Conservation (phyloP, 805 yeast species). For the Pichia gijzeniarum region DNA sequence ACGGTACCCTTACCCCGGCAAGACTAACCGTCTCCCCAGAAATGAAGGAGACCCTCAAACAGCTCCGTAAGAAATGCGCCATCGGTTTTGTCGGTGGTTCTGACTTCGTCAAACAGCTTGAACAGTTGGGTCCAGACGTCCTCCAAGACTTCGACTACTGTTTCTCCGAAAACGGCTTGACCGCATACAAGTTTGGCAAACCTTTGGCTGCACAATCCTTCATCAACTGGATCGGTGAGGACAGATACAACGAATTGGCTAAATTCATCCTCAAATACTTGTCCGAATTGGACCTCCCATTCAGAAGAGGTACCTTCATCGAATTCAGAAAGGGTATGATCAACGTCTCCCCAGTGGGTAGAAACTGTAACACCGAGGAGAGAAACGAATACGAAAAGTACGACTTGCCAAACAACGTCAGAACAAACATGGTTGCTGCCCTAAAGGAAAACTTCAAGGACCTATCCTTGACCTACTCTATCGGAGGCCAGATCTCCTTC, state of each 20-base stretch:
- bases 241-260: constrained; percentile 82
- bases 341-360: constrained; percentile 96
- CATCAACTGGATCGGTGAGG: constrained; percentile 93
- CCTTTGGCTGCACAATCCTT: constrained; percentile 89
- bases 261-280: constrained; percentile 82
- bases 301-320: constrained; percentile 97
- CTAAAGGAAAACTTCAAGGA: constrained; percentile 79
- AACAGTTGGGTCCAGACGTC: constrained; percentile 84
- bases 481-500: constrained; percentile 98
- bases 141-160: constrained; percentile 86
- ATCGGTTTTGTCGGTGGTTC: constrained; percentile 98
- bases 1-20: constrained; percentile 97
- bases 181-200: constrained; percentile 90
- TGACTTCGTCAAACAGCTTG: constrained; percentile 88
- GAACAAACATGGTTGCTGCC: constrained; percentile 81
- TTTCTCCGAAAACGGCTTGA: constrained; percentile 95
- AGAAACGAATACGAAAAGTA: constrained; percentile 86
- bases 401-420: constrained; percentile 74
- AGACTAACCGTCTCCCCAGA: constrained; percentile 67
- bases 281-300: constrained; percentile 81
- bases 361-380: constrained; percentile 93
- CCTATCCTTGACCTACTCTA: constrained; percentile 85
- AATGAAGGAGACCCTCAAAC: constrained; percentile 61
- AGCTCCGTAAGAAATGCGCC: constrained; percentile 85
- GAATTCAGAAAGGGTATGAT: constrained; percentile 99